phyloP scores from a whole-genome alignment of 805 yeast species.

The Starmera caribaea region DNA sequence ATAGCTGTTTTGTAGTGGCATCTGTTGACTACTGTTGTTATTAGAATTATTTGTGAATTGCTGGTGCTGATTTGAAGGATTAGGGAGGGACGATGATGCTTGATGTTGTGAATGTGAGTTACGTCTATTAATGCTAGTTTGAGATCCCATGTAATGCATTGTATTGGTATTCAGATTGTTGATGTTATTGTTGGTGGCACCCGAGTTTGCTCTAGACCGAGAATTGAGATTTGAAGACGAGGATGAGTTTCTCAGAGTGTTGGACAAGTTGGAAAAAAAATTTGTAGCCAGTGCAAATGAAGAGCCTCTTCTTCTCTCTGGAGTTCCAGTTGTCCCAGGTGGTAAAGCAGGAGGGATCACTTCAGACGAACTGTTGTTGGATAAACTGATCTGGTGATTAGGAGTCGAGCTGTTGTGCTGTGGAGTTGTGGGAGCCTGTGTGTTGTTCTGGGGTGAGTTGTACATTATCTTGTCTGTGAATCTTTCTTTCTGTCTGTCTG shows the following conservation, averaged over 20 bases:
- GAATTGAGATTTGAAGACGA: slow-evolving; percentile 9
- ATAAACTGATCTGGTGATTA: no score
- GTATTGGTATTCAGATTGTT: not conserved
- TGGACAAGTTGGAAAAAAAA: slow-evolving; percentile 17
- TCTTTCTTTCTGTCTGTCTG: no score
- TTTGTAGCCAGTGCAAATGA: slow-evolving; percentile 18
- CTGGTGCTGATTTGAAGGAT: not conserved
- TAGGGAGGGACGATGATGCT: not conserved
- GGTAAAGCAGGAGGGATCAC: no score
- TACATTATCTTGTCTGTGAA: no score
- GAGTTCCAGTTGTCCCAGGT: not conserved
- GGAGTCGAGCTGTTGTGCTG: no score
- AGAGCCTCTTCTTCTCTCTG: slow-evolving; percentile 17
- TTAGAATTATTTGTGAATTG: not conserved
- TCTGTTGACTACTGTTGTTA: not conserved
- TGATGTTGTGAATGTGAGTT: not conserved
- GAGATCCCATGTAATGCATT: not conserved
- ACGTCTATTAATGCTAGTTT: not conserved
- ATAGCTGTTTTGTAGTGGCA: not conserved
- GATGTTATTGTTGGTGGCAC: slow-evolving; percentile 2
- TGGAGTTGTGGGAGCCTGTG: no score
- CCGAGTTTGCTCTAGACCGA: slow-evolving; percentile 18
- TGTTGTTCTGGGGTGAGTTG: no score
- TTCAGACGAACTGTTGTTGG: no score
- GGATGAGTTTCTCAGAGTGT: slow-evolving; percentile 12